Base-by-base conservation (phyloP, 2,329 filamentous ascomycete species). In the Diaporthe sp. region DNA sequence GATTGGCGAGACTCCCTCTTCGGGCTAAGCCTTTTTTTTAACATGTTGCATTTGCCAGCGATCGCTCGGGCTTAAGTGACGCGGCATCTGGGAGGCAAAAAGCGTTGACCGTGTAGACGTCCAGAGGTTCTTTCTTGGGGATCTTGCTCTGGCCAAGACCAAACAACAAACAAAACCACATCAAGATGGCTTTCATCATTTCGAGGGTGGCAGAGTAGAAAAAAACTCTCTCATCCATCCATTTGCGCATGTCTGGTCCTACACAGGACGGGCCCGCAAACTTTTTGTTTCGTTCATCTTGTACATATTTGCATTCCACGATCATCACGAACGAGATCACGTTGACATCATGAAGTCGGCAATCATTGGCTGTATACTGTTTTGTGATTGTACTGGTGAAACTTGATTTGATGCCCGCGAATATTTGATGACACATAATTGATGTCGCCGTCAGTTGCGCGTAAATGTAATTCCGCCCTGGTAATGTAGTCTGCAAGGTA, bases 1-100 rank as follows among this genome's bases (percentile, higher is more conserved):
- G 2, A 74, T 75, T 63, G 74, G 74, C 68, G 72, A 75, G 61
- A 72, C 68, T 10, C 74, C 74, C 22, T 74, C 74, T 10, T 61
- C 66, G 13, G 65, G 42, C 55, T 61, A 63, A 71, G 56, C 7
- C n/a, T 27, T 27, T 10, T 51, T 13, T 51, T 17, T 13, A 44
- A 27, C 22, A 32, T 50, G 39, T 32, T 53, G 70, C 56, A 71
- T 61, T 25, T 27, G 47, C 56, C 37, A 61, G 56, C 47, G 47
- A 13, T 71, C 25, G 12, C 56, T 55, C 47, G 32, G 32, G 32
- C 47, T 68, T 22, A 17, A 68, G 47, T 37, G 44, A 63, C 63
- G 30, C 22, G 25, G 63, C 63, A 68, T 53, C 63, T 53, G 63
- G 47, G 63, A 68, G 63, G 63, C 47, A 39, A 27, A 68, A 53